These are phyloP conservation scores for Boletus calvinii DNA, from an alignment of 1,284 basidiomycete species.

Conservation along the genomic window DNA sequence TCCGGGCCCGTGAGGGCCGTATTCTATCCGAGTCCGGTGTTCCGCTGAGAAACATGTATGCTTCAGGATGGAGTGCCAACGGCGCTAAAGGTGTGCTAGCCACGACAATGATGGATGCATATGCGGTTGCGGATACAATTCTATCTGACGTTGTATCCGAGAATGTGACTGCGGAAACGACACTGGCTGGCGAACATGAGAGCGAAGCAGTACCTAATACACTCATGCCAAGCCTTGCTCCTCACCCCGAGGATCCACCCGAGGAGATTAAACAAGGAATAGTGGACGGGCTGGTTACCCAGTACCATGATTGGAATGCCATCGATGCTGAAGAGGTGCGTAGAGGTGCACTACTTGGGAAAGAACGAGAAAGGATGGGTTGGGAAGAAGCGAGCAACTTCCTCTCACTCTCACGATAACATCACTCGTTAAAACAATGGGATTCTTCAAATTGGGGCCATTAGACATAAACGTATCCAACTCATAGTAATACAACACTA, in stretches of 20 bases:
- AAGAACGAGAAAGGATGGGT: constrained; percentile 77
- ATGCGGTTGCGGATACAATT: constrained; percentile 73
- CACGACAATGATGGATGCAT: constrained; percentile 93
- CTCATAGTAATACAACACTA: constrained; percentile 16
- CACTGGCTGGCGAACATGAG: constrained; percentile 11
- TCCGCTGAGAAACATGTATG: constrained; percentile 71
- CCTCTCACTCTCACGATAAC: constrained; percentile 27
- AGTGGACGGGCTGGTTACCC: constrained; percentile 46
- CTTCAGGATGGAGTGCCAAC: constrained; percentile 91
- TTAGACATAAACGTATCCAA: constrained; percentile 10
- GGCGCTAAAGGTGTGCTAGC: constrained; percentile 94
- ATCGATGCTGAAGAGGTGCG: constrained; percentile 67
- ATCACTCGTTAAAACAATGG: constrained; percentile 1
- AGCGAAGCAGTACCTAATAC: constrained; percentile 33
- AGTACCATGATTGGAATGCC: constrained; percentile 68
- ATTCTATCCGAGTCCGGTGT: constrained; percentile 47
- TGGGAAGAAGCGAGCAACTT: constrained; percentile 57
- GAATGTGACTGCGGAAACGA: constrained; percentile 19
- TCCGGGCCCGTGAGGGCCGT: constrained; percentile 54
- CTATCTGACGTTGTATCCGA: constrained; percentile 49
- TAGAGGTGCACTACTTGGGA: constrained; percentile 56
- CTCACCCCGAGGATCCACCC: constrained; percentile 46
- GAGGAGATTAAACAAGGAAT: constrained; percentile 57
- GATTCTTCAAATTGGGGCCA: not conserved
- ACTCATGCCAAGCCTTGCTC: constrained; percentile 24